phyloP scores from a whole-genome alignment of 306 rosid species.

The Inga oerstediana region DNA sequence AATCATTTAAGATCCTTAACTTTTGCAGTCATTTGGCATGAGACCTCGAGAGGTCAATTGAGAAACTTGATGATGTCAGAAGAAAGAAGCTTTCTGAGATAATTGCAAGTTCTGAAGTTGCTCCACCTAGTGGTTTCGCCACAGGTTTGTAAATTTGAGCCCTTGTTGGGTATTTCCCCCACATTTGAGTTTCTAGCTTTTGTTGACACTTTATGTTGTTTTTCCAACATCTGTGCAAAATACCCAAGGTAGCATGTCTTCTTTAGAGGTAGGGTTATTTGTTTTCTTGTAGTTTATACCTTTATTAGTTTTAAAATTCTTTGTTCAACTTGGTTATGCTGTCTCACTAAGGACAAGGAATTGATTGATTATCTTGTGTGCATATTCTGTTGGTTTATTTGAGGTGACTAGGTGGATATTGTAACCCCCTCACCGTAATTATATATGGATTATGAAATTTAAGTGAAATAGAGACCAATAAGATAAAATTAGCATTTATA shows the following conservation, averaged over 20 bases:
- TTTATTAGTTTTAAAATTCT: neutral
- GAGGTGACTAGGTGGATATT: slow-evolving; percentile 8
- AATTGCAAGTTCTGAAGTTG: slow-evolving; percentile 89
- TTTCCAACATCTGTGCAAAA: slow-evolving; percentile 63
- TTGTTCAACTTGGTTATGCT: slow-evolving; percentile 15
- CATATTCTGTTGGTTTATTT: neutral
- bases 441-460: too few relatives aligned
- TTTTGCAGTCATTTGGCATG: slow-evolving; percentile 88
- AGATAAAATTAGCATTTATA: too few relatives aligned
- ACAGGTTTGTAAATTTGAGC: slow-evolving; percentile 59
- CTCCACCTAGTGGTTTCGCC: slow-evolving; percentile 50
- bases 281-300: neutral
- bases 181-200: slow-evolving; percentile 8
- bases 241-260: slow-evolving; percentile 61
- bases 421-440: too few relatives aligned
- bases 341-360: neutral
- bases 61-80: slow-evolving; percentile 97
- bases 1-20: too few relatives aligned
- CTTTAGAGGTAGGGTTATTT: slow-evolving; percentile 57
- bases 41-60: slow-evolving; percentile 92
- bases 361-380: neutral
- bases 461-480: too few relatives aligned
- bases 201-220: slow-evolving; percentile 40
- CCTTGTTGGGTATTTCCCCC: slow-evolving; percentile 15
- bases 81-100: slow-evolving; percentile 94